These are phyloP conservation scores for Colletotrichum euphorbiae DNA, from an alignment of 2,329 filamentous ascomycete species.

Conservation along the genomic window DNA sequence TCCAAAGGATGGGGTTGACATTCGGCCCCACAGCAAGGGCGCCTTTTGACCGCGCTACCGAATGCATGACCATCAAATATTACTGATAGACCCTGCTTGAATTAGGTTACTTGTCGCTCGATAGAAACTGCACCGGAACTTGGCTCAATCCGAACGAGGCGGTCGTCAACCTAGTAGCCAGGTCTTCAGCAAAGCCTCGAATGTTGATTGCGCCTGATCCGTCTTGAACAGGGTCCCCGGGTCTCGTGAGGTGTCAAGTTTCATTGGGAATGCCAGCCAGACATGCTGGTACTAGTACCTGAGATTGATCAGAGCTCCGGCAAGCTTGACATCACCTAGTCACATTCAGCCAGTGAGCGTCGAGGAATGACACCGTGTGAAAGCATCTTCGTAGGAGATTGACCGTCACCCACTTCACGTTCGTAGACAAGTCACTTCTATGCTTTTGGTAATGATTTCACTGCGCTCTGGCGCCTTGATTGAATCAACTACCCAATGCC, in stretches of 20 bases:
- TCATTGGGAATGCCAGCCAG: background rate
- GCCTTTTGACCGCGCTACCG: background rate
- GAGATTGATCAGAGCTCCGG: background rate
- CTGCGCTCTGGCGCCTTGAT: background rate
- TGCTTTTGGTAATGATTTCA: background rate
- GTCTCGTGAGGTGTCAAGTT: slow-evolving; percentile 8
- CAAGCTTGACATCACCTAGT: background rate
- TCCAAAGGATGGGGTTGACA: background rate
- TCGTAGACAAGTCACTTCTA: too few relatives aligned
- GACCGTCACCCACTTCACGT: background rate
- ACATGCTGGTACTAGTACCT: background rate
- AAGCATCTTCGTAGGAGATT: background rate
- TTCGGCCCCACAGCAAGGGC: background rate
- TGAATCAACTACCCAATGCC: background rate
- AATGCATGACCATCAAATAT: background rate
- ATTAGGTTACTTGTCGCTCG: too few relatives aligned
- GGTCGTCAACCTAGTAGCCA: too few relatives aligned
- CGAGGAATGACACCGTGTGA: background rate
- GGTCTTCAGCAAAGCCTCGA: too few relatives aligned
- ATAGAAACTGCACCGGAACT: too few relatives aligned
- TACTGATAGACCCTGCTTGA: too few relatives aligned
- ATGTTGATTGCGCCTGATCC: too few relatives aligned
- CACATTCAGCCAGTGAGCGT: slow-evolving; percentile 3
- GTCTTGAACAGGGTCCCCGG: background rate
- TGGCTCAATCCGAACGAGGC: too few relatives aligned